Conservation (phyloP, 257 asterid genomes). For the Nicotiana knightiana region DNA sequence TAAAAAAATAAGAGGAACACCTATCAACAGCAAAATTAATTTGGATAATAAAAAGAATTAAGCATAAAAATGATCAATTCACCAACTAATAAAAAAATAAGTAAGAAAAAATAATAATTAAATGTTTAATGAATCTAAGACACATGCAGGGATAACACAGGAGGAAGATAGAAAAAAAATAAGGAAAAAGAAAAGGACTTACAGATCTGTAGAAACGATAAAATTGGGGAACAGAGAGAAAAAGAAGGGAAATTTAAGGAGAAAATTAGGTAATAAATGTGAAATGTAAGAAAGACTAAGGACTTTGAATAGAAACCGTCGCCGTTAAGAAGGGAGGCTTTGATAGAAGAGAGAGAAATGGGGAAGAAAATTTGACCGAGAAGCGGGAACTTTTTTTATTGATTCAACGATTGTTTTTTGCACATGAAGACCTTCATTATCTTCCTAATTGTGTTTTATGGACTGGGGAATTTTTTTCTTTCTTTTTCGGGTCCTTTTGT, state of each 20-base stretch:
- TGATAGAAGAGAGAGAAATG: background rate
- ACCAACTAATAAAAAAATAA: background rate
- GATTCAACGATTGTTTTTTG: conserved; percentile 10
- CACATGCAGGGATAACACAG: background rate
- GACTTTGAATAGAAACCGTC: conserved; percentile 39
- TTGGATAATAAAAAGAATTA: too few relatives aligned
- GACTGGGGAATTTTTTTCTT: too few relatives aligned
- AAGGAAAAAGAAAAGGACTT: conserved; percentile 1
- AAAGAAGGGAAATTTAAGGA: background rate
- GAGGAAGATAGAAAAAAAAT: background rate
- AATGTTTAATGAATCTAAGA: background rate
- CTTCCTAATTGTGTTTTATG: background rate
- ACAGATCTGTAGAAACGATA: conserved; percentile 16
- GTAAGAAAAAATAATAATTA: background rate
- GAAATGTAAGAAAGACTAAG: background rate
- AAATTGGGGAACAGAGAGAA: conserved; percentile 7
- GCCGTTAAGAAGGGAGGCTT: conserved; percentile 5
- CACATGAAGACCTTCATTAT: conserved; percentile 16
- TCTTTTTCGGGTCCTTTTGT: too few relatives aligned
- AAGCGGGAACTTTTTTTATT: conserved; percentile 40
- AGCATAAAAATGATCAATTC: background rate
- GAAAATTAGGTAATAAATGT: background rate
- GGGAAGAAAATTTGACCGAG: conserved; percentile 19
- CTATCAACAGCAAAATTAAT: background rate
- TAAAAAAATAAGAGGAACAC: background rate